Evolutionary conservation across 1,284 basidiomycete genomes (phyloP).

Genomic region (Trametes pubescens): DNA sequence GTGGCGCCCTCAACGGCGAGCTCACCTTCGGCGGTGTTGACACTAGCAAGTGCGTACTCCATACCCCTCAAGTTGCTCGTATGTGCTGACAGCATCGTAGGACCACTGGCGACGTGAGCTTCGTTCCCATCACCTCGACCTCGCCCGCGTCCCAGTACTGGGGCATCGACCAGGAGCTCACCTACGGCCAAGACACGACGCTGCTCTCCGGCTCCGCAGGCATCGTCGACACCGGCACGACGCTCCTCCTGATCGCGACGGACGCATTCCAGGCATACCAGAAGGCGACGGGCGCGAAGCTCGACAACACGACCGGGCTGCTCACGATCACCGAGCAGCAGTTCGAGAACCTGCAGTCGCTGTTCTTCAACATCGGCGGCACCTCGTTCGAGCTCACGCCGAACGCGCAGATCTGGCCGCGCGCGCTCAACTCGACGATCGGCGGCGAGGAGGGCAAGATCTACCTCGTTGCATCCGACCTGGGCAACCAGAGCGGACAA

Average conservation of each 20-base stretch:
- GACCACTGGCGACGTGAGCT: conserved; percentile 55
- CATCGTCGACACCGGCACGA: conserved; percentile 67
- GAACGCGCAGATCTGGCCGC: conserved; percentile 70
- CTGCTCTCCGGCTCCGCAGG: conserved; percentile 53
- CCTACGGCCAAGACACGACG: conserved; percentile 48
- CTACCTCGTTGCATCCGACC: conserved; percentile 59
- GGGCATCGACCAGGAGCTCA: conserved; percentile 62
- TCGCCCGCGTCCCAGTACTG: conserved; percentile 57
- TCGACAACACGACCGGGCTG: conserved; percentile 62
- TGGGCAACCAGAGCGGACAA: conserved; percentile 50
- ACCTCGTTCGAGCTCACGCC: conserved; percentile 55
- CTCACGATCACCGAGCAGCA: conserved; percentile 61
- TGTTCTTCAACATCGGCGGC: conserved; percentile 62
- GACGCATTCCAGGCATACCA: conserved; percentile 61
- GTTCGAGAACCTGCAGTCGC: conserved; percentile 57
- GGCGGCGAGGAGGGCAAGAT: conserved; percentile 58
- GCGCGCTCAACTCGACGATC: conserved; percentile 56
- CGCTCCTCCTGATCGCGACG: conserved; percentile 50
- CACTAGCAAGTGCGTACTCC: conserved; percentile 42
- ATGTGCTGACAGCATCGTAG: conserved; percentile 29
- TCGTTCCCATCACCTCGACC: conserved; percentile 59
- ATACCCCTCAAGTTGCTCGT: background rate
- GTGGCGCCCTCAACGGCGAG: conserved; percentile 48
- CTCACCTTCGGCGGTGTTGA: conserved; percentile 62
- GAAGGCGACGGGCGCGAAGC: conserved; percentile 58